Percentiles rank a stretch among this genome's conserved stretches.
Evolutionary conservation across 768 basidiomycete genomes (phyloP).

Genomic region (Leccinum incarnatum): DNA sequence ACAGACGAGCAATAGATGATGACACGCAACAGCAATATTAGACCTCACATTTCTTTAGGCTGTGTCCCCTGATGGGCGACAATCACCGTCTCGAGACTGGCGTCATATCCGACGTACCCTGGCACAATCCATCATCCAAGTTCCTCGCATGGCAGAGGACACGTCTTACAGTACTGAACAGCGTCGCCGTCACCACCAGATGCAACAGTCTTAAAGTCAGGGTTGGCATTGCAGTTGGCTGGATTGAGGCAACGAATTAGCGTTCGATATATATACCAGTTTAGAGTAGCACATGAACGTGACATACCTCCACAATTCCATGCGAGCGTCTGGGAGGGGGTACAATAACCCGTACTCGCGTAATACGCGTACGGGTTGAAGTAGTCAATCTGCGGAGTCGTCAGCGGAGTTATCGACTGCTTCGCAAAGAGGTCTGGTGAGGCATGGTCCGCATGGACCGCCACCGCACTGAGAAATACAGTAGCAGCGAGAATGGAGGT

Average conservation of each 20-base stretch:
- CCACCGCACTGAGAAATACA: constrained; percentile 12
- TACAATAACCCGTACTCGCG: constrained; percentile 52
- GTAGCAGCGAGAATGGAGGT: constrained; percentile 12
- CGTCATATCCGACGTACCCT: constrained; percentile 58
- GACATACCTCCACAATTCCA: constrained; percentile 57
- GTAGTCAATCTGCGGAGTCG: constrained; percentile 37
- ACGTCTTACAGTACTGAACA: constrained; percentile 41
- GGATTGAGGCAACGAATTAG: not conserved
- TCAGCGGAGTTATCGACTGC: constrained; percentile 40
- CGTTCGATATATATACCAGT: not conserved
- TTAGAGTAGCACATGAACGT: not conserved
- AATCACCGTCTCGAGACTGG: constrained; percentile 35
- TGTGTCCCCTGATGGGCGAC: constrained; percentile 41
- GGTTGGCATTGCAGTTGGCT: constrained; percentile 36
- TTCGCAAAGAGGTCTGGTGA: constrained; percentile 30
- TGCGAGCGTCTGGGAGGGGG: constrained; percentile 35
- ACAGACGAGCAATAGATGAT: not conserved
- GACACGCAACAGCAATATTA: not conserved
- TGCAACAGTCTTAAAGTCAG: constrained; percentile 45
- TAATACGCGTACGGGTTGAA: constrained; percentile 44
- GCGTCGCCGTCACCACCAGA: constrained; percentile 45
- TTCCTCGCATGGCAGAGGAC: not conserved
- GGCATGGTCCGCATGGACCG: constrained; percentile 5
- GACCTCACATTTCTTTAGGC: constrained; percentile 26
- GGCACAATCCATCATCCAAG: not conserved